A percentile compares a stretch with the other conserved stretches of the same genome.
These are phyloP conservation scores for Fulvia fulva DNA, from an alignment of 2,329 filamentous ascomycete genomes.

Conservation along the genomic window DNA sequence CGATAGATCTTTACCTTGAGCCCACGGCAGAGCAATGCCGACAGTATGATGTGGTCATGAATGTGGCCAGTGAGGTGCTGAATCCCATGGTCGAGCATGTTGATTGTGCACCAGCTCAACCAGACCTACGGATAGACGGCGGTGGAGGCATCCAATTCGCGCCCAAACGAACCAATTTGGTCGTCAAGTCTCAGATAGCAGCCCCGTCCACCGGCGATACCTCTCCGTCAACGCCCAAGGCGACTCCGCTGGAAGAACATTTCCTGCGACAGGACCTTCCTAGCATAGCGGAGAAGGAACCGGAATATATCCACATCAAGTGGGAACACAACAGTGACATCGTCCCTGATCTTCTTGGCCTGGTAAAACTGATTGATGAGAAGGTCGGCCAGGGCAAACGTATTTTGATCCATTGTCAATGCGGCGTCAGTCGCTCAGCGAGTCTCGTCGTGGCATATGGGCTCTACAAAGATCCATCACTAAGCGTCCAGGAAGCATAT, in stretches of 20 bases:
- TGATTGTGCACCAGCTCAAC: slow-evolving; percentile 19
- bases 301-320: slow-evolving; percentile 81
- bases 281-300: slow-evolving; percentile 45
- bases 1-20: slow-evolving; percentile 75
- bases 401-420: slow-evolving; percentile 79
- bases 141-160: slow-evolving; percentile 34
- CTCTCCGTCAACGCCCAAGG: slow-evolving; percentile 51
- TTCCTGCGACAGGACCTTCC: slow-evolving; percentile 22
- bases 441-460: slow-evolving; percentile 85
- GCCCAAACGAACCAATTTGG: slow-evolving; percentile 21
- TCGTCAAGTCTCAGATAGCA: background rate
- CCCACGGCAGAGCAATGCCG: slow-evolving; percentile 73
- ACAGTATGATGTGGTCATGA: slow-evolving; percentile 77
- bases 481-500: slow-evolving; percentile 80
- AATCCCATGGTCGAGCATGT: slow-evolving; percentile 60
- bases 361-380: slow-evolving; percentile 73
- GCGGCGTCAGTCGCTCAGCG: slow-evolving; percentile 78
- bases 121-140: slow-evolving; percentile 34
- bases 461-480: slow-evolving; percentile 69
- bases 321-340: slow-evolving; percentile 91
- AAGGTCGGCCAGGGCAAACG: slow-evolving; percentile 69
- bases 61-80: slow-evolving; percentile 75
- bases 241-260: slow-evolving; percentile 42
- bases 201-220: slow-evolving; percentile 19
- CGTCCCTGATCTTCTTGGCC: slow-evolving; percentile 66